phyloP scores from a whole-genome alignment of 208 protist genomes.

The Wallacemonas sp. region DNA sequence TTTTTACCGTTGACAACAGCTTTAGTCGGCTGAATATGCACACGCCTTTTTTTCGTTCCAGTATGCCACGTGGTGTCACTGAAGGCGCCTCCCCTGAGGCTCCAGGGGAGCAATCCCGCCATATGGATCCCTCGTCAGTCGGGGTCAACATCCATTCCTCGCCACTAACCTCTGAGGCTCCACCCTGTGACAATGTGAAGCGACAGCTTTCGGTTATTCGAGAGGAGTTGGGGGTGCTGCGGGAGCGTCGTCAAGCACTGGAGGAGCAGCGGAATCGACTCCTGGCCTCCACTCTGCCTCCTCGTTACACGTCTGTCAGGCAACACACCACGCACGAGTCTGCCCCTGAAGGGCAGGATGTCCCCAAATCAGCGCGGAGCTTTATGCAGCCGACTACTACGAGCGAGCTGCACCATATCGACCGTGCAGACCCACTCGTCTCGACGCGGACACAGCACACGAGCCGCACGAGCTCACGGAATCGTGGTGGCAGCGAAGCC shows the following conservation, averaged over 20 bases:
- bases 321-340: neutral
- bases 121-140: no score
- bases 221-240: slow-evolving; percentile 51
- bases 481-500: neutral
- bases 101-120: no score
- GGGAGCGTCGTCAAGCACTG: slow-evolving; percentile 37
- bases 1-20: no score
- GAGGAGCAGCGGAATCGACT: slow-evolving; percentile 49
- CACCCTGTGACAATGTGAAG: no score
- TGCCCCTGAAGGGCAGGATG: neutral
- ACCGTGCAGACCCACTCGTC: neutral
- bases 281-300: slow-evolving; percentile 21
- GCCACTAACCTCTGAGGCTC: no score
- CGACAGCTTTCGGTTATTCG: slow-evolving; percentile 42
- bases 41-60: no score
- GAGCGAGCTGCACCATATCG: neutral
- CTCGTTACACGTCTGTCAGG: neutral
- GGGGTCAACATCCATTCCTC: no score
- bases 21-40: no score
- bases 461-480: neutral
- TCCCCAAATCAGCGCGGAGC: neutral
- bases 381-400: neutral
- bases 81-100: no score
- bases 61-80: no score
- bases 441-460: neutral